Base-by-base conservation (phyloP, 257 asterid species). In the Salvia rosmarinus region DNA sequence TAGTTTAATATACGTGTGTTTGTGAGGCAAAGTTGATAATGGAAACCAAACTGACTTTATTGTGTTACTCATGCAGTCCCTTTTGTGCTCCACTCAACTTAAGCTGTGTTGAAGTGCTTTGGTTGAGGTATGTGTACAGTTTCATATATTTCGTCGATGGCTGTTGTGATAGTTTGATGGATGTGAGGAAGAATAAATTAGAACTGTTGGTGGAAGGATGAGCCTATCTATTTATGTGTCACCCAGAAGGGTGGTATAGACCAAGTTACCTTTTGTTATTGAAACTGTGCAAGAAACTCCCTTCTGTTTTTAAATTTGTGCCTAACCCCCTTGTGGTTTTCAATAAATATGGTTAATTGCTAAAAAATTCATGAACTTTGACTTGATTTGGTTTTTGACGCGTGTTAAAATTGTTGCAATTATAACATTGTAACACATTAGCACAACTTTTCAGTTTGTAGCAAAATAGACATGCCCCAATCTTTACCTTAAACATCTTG, bases 11-110 rank as follows among this genome's bases (percentile, higher is more conserved):
- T 43, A 55, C 4, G 60, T 13, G 47, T 50, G 13, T 35, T n/a
- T n/a, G 0, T 47, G 42, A 58, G 23, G 17, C 4, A 51, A 57
- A 5, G 1, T 20, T 30, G 21, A 43, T n/a, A 49, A 42, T 70
- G 44, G n/a, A 50, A 46, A 16, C 30, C 61, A 47, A 25, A 39
- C 71, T 78, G 55, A 37, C 17, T 62, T 30, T 20, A n/a, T 59
- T 9, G 1, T 64, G 68, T 42, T 68, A 64, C 60, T 63, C 68
- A 52, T 82, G 81, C 86, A 84, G 88, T 81, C 73, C 88, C 86
- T 7, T 84, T 84, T 60, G 50, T 84, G 82, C 59, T 81, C 73
- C 77, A 76, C 75, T 76, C 82, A 16, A 63, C 82, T 20, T 84
- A 51, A 84, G 81, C 77, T 40, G 47, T 28, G 59, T 54, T 11